Conservation (phyloP, 805 yeast species). For the Ascoidea rubescens region DNA sequence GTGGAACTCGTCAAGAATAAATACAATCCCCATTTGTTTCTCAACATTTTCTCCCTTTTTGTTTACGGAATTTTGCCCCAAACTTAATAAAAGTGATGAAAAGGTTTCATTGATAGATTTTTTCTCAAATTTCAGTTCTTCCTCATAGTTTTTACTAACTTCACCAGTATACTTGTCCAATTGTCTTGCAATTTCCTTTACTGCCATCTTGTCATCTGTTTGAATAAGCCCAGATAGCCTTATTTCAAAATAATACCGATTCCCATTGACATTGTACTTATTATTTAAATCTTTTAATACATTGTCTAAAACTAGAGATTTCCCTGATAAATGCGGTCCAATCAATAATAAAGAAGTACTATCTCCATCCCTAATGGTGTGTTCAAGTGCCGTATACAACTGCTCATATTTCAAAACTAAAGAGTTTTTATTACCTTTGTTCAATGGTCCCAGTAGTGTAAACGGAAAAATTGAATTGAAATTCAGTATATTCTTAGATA, state of each 20-base stretch:
- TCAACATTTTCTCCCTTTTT: conserved; percentile 12
- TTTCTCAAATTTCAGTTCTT: conserved; percentile 26
- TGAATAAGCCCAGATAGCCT: conserved; percentile 60
- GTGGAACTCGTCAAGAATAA: conserved; percentile 80
- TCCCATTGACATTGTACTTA: conserved; percentile 17
- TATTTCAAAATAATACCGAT: conserved; percentile 46
- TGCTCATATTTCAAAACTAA: conserved; percentile 24
- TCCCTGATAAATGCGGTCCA: conserved; percentile 75
- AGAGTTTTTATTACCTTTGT: conserved; percentile 4
- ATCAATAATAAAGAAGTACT: conserved; percentile 71
- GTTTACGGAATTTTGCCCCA: conserved; percentile 28
- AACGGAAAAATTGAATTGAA: too few species aligned
- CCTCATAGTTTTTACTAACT: conserved; percentile 17
- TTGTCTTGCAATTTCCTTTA: conserved; percentile 77
- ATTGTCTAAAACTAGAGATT: conserved; percentile 45
- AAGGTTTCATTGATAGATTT: conserved; percentile 48
- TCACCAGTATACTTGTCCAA: conserved; percentile 33
- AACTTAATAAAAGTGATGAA: conserved; percentile 36
- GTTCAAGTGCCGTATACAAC: conserved; percentile 42
- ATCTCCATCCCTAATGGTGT: conserved; percentile 52
- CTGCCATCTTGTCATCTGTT: conserved; percentile 61
- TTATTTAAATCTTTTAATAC: conserved; percentile 33
- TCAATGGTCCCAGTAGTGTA: too few species aligned
- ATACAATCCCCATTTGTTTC: conserved; percentile 42
- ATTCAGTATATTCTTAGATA: too few species aligned